Percentiles rank a stretch among this genome's conserved stretches.
Conservation (phyloP, 1,284 basidiomycete genomes). For the Veloboletus limbatus region DNA sequence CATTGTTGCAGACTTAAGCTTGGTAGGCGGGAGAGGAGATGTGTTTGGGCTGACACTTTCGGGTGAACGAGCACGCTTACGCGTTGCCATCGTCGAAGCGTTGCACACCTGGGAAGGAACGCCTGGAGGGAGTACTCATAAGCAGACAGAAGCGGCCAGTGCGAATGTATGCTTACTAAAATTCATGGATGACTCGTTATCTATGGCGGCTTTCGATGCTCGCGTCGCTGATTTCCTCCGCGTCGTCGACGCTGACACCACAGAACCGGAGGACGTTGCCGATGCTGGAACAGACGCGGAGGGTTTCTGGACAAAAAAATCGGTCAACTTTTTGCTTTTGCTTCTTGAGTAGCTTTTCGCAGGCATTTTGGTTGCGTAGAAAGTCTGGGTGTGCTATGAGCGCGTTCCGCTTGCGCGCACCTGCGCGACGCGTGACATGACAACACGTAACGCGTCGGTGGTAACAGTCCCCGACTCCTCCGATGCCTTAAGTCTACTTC, state of each 20-base stretch:
- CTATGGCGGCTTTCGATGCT: conserved; percentile 2
- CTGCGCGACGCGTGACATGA: conserved; percentile 20
- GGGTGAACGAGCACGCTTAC: conserved; percentile 32
- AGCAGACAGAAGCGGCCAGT: conserved; percentile 1
- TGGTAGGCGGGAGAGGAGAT: conserved; percentile 9
- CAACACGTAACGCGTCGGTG: conserved; percentile 10
- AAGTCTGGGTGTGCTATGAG: conserved; percentile 5
- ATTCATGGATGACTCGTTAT: neutral
- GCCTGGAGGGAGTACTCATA: conserved; percentile 17
- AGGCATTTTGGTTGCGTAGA: conserved; percentile 17
- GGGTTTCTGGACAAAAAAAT: conserved; percentile 25
- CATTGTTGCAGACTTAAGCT: conserved; percentile 14
- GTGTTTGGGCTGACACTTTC: conserved; percentile 9
- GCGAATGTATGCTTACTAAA: conserved; percentile 11
- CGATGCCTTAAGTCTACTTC: no score
- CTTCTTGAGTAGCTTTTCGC: conserved; percentile 10
- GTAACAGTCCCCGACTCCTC: no score
- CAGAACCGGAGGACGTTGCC: conserved; percentile 3
- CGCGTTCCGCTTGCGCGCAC: neutral
- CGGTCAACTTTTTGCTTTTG: conserved; percentile 27
- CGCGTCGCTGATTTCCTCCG: conserved; percentile 16
- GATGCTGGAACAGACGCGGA: conserved; percentile 2
- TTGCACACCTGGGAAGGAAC: conserved; percentile 7
- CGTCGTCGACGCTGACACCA: conserved; percentile 5
- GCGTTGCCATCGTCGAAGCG: conserved; percentile 16